Conservation (phyloP, 139 green algal genomes). For the Closterium sp. region DNA sequence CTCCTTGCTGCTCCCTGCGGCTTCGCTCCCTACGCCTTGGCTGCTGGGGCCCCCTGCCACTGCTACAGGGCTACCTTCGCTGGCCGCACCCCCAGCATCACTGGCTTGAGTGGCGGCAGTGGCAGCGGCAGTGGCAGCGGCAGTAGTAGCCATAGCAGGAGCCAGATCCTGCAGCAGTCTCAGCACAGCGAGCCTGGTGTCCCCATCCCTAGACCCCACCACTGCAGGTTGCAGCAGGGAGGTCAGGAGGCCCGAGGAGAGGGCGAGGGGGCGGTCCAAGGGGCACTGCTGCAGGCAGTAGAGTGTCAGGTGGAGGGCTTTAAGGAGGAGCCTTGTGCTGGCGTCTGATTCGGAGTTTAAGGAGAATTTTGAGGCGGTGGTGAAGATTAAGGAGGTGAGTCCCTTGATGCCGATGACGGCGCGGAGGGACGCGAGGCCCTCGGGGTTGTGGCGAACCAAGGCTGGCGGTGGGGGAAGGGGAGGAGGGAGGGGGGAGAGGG, state of each 20-base stretch:
- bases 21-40: no score
- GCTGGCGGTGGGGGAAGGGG: neutral
- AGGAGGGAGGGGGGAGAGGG: no score
- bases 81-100: no score
- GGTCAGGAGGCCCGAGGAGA: neutral
- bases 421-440: neutral
- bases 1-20: neutral
- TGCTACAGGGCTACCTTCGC: no score
- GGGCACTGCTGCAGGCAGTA: neutral
- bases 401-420: neutral
- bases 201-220: neutral
- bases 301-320: neutral
- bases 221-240: neutral
- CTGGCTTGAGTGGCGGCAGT: neutral
- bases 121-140: neutral
- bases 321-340: neutral
- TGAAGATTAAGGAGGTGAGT: neutral
- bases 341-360: no score
- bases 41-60: no score
- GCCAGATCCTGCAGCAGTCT: neutral
- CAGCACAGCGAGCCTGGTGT: neutral
- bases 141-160: neutral
- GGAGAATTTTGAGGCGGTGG: no score
- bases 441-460: neutral
- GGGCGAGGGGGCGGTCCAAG: neutral